Conservation (phyloP, 192 early-diverging fungal species). For the Coemansia sp. region DNA sequence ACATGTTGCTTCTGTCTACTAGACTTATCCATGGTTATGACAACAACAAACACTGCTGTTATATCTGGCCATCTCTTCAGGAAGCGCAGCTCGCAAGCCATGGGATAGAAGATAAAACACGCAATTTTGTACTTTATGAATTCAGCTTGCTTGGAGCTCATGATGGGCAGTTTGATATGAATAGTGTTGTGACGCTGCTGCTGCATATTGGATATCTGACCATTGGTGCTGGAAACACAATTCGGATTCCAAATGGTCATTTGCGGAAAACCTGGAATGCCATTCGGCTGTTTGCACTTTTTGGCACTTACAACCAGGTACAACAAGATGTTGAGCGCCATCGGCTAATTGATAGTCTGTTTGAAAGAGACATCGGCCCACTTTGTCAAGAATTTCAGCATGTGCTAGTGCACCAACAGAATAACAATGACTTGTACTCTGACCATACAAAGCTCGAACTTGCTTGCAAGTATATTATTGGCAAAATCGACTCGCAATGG, state of each 20-base stretch:
- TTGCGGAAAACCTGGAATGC: not conserved
- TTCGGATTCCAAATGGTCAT: not conserved
- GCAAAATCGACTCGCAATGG: not conserved
- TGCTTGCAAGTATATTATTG: not conserved
- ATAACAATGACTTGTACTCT: not conserved
- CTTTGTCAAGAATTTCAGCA: not conserved
- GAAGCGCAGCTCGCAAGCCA: constrained; percentile 2
- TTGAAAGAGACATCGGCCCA: not conserved
- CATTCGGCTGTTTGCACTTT: not conserved
- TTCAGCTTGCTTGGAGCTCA: not conserved
- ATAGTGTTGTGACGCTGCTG: not conserved
- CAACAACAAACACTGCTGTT: too few relatives aligned
- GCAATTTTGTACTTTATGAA: not conserved
- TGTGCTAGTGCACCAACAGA: not conserved
- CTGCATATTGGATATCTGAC: constrained; percentile 2
- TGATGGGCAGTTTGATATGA: not conserved
- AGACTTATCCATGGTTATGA: too few relatives aligned
- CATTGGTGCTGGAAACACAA: not conserved
- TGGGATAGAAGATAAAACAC: not conserved
- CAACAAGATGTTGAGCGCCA: not conserved
- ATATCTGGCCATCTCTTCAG: not conserved
- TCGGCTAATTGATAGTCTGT: not conserved
- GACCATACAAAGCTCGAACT: not conserved
- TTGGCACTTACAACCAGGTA: not conserved
- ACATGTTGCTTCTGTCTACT: too few relatives aligned